Percentiles rank a stretch among this genome's conserved stretches.
Conservation (phyloP, 495 filamentous ascomycete species). For the Aspergillus ostianus region DNA sequence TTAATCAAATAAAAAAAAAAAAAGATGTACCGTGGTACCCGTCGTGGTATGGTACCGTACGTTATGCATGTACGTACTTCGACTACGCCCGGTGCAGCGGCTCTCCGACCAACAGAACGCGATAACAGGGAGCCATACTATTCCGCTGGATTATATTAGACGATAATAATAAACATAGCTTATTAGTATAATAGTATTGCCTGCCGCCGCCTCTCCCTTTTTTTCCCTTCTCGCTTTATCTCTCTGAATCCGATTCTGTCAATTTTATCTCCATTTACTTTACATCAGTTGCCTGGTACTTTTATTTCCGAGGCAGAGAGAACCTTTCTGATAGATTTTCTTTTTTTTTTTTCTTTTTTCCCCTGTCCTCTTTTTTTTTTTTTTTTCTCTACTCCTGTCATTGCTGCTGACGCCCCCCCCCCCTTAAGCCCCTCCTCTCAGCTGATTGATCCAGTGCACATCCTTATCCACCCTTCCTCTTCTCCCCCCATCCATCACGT, state of each 20-base stretch:
- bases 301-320: not conserved
- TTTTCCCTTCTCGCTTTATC: conserved; percentile 4
- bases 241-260: not conserved
- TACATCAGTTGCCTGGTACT: not conserved
- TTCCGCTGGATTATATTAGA: not conserved
- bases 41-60: conserved; percentile 18
- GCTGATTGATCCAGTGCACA: conserved; percentile 36
- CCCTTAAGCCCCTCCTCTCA: conserved; percentile 25
- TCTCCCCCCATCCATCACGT: conserved; percentile 17
- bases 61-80: conserved; percentile 18
- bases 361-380: conserved; percentile 3
- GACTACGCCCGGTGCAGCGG: conserved; percentile 19
- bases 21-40: conserved; percentile 6
- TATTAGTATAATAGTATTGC: conserved; percentile 27
- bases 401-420: conserved; percentile 17
- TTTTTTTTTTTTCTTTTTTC: conserved; percentile 4
- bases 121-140: conserved; percentile 15
- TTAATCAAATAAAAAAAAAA: not conserved
- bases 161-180: conserved; percentile 17
- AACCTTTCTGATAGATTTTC: conserved; percentile 1
- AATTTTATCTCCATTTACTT: not conserved
- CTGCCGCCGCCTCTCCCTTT: conserved; percentile 19
- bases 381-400: conserved; percentile 9
- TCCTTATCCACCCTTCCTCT: conserved; percentile 23
- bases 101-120: conserved; percentile 18